Evolutionary conservation across 805 yeast species (phyloP), one percentile per base, ranked within the genome.

Genomic region (Zygotorulaspora chibaensis): DNA sequence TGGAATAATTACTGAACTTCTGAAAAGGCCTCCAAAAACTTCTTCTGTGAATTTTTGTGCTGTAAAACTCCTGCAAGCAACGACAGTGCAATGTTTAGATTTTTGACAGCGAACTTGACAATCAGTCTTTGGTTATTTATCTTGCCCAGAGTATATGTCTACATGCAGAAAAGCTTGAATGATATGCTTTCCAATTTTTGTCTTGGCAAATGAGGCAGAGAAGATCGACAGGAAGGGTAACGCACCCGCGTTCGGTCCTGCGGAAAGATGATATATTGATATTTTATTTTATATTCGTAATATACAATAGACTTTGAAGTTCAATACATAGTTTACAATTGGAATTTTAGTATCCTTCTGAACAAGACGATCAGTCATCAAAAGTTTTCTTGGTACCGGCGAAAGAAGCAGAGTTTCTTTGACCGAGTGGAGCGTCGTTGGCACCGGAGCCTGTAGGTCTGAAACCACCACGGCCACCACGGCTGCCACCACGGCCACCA

Each of bases 371-470:
- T 18, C 46, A 52, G 66, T 79, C 84, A 71, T 85, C 90, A 61
- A 85, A 85, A 52, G 91, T 84, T 70, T 80, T 85, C 75, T 85
- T 85, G 67, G 77, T 77, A 65, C 96, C 96, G 72, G 79, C 76
- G 81, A 89, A 89, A 57, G 80, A 81, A 57, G 81, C 77, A 48
- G 72, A 67, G 51, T 58, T 58, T 62, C 66, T 65, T 18, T 57
- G 39, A 35, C 69, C 68, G 58, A 77, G 74, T 58, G 85, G 83
- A 50, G 80, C 71, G 48, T 80, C 72, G 73, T 82, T 82, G 55
- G 88, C 81, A 59, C 89, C 84, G 40, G 82, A 71, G 51, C 72
- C 69, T 27, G 67, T 55, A 46, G 64, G 66, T 57, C 71, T 63
- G 54, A 55, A 61, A 47, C 73, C 71, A 35, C 66, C 65, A 30